These are phyloP conservation scores for Mycena sp. DNA, from an alignment of 1,284 basidiomycete species.

Conservation along the genomic window DNA sequence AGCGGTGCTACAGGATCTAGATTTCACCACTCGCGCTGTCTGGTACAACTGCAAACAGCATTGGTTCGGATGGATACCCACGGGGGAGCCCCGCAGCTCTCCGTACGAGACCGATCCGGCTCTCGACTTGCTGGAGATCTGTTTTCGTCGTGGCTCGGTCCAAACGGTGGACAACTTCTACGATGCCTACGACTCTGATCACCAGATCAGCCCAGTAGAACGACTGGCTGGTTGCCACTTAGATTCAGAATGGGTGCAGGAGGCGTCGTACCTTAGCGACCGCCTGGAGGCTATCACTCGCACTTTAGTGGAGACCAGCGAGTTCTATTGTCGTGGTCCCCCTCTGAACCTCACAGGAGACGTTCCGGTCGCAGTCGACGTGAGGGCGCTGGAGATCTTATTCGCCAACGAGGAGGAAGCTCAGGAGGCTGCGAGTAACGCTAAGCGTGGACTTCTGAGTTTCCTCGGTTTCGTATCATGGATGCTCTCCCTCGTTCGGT, in stretches of 20 bases:
- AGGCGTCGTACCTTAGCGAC: no score
- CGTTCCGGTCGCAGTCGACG: background rate
- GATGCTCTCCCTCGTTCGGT: background rate
- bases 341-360: background rate
- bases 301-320: background rate
- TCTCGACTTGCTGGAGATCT: no score
- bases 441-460: background rate
- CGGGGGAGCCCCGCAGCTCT: no score
- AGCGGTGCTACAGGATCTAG: background rate
- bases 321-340: background rate
- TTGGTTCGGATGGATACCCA: background rate
- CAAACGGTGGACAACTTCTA: no score
- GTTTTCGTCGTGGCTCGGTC: no score
- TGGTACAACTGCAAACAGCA: background rate
- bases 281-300: background rate
- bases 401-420: background rate
- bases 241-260: background rate
- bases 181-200: background rate
- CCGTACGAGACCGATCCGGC: no score
- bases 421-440: background rate
- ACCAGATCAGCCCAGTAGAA: background rate
- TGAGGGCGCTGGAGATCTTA: fast-evolving
- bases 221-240: background rate
- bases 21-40: background rate
- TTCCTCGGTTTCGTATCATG: background rate